Conservation (phyloP, 352 stramenopile genomes). For the Sclerospora graminicola region DNA sequence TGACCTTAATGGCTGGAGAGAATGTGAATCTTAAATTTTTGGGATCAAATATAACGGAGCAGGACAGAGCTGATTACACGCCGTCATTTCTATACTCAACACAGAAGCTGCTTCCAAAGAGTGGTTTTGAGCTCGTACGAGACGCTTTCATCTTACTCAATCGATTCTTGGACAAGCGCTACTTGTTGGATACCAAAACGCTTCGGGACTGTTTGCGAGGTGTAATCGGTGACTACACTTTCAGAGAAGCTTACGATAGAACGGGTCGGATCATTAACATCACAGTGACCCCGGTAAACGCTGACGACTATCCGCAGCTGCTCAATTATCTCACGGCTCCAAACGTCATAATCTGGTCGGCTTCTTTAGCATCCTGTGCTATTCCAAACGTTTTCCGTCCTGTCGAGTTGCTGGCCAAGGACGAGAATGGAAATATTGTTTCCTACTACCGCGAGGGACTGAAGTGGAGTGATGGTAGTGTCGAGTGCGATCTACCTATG, state of each 20-base stretch:
- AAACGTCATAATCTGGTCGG: slow-evolving; percentile 98
- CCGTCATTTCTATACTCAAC: slow-evolving; percentile 37
- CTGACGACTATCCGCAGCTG: slow-evolving; percentile 91
- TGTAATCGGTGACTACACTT: slow-evolving; percentile 96
- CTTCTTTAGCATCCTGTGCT: slow-evolving; percentile 90
- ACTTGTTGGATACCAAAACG: slow-evolving; percentile 58
- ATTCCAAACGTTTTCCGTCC: slow-evolving; percentile 93
- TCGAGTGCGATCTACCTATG: slow-evolving; percentile 94
- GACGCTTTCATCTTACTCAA: slow-evolving; percentile 48
- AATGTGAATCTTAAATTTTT: slow-evolving; percentile 54
- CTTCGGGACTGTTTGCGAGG: slow-evolving; percentile 61
- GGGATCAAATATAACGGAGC: slow-evolving; percentile 46
- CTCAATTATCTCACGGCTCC: slow-evolving; percentile 98
- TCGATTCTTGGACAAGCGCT: slow-evolving; percentile 60
- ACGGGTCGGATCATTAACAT: slow-evolving; percentile 99
- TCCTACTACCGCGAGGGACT: slow-evolving; percentile 70
- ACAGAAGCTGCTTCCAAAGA: slow-evolving; percentile 33
- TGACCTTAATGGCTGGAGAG: slow-evolving; percentile 35
- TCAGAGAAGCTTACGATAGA: slow-evolving; percentile 96
- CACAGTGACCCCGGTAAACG: slow-evolving; percentile 89
- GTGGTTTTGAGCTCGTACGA: slow-evolving; percentile 29
- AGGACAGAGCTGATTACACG: slow-evolving; percentile 49
- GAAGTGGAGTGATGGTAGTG: slow-evolving; percentile 93
- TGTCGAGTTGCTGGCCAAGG: slow-evolving; percentile 92
- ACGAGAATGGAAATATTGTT: slow-evolving; percentile 76